Evolutionary conservation across 1,139 yeast genomes (phyloP), one percentile per base, ranked within the genome.

Genomic region (Protomyces lactucae-debilis): DNA sequence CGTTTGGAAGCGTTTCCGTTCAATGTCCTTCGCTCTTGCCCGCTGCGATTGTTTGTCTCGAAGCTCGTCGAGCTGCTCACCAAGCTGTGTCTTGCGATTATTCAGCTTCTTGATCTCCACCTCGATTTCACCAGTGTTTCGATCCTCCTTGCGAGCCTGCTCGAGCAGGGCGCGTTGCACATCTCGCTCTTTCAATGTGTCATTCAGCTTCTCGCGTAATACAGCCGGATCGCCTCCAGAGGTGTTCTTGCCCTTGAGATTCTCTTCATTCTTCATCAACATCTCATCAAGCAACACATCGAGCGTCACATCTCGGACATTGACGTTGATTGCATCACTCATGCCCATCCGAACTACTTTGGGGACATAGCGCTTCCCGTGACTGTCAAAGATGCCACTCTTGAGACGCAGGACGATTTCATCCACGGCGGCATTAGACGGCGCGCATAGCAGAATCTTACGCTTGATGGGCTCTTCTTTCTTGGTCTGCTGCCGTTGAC

Each of bases 371-470:
- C 72, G 70, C n/a, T 78, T 76, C 28, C 78, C 76, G 2, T 82
- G 74, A 8, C 73, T 72, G 66, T 83, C 82, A 57, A 76, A 75
- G 2, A 92, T 85, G 1, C 97, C 97, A 39, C 79, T 80, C 69
- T 88, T 85, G 67, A 95, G 77, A 74, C 99, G 86, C 25, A 92
- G 71, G n/a, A 92, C 95, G 69, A 95, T 80, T 73, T 95, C 99
- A 77, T 95, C 99, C 6, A 95, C 97, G 9, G 99, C 99, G 0
- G 99, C 99, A 77, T 95, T 95, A 74, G 97, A 90, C 2, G 99
- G 99, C 0, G 99, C 99, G 82, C 99, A 95, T 37, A 95, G 85
- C 63, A 95, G 78, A 2, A 95, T 83, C 63, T 78, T 79, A 45
- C 81, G 82, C 63, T 74, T 75, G 61, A 70, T 66, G 51, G 68